These are phyloP conservation scores for Talaromyces marneffei DNA, from an alignment of 2,329 filamentous ascomycete species.

Conservation along the genomic window DNA sequence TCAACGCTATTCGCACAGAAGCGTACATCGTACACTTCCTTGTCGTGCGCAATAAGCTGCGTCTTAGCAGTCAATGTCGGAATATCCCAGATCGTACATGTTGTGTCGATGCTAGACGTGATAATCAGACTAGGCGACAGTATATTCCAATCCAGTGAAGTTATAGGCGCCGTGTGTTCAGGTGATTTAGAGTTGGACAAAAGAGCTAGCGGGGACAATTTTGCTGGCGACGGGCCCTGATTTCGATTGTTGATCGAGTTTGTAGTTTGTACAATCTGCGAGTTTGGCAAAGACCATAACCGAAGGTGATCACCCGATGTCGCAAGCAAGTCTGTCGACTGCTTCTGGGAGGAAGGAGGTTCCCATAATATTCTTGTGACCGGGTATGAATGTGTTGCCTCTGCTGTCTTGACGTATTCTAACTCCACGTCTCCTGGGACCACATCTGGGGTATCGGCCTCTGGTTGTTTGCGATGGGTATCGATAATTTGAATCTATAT, in stretches of 20 bases:
- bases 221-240: slow-evolving; percentile 61
- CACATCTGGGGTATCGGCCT: slow-evolving; percentile 64
- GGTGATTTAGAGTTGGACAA: slow-evolving; percentile 97
- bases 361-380: slow-evolving; percentile 96
- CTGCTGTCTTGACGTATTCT: slow-evolving; percentile 88
- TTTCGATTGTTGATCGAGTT: slow-evolving; percentile 63
- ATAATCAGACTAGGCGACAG: slow-evolving; percentile 96
- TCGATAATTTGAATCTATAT: slow-evolving; percentile 91
- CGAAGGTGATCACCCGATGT: slow-evolving; percentile 92
- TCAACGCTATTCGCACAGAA: slow-evolving; percentile 99
- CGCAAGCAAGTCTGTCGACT: slow-evolving; percentile 87
- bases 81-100: slow-evolving; percentile 99
- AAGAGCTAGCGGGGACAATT: slow-evolving; percentile 85
- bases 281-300: slow-evolving; percentile 77
- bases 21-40: slow-evolving; percentile 96
- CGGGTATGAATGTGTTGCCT: slow-evolving; percentile 96
- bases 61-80: slow-evolving; percentile 96
- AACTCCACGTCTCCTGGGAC: slow-evolving; percentile 59
- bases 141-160: slow-evolving; percentile 96
- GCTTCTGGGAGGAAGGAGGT: slow-evolving; percentile 88
- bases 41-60: slow-evolving; percentile 96
- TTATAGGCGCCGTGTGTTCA: slow-evolving; percentile 93
- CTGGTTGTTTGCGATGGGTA: slow-evolving; percentile 67
- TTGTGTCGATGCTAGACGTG: slow-evolving; percentile 97
- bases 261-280: slow-evolving; percentile 54